Conservation (phyloP, 2,329 filamentous ascomycete species). For the Podosphaera leucotricha region DNA sequence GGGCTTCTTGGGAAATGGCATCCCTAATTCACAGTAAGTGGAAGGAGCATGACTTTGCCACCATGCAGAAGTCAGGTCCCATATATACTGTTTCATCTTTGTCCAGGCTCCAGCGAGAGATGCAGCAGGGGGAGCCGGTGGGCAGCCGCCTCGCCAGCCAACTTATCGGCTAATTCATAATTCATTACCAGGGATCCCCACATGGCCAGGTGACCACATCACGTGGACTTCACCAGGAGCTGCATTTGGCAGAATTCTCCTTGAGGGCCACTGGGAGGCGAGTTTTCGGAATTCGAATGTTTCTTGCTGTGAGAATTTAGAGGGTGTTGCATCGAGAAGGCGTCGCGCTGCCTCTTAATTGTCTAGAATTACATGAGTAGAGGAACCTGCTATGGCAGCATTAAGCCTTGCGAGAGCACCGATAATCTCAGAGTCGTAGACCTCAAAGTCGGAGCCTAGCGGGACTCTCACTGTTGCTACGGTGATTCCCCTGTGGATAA, state of each 20-base stretch:
- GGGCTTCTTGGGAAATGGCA: slow-evolving; percentile 1
- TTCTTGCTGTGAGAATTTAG: background rate
- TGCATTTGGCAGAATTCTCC: background rate
- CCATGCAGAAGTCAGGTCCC: slow-evolving; percentile 1
- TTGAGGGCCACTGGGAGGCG: background rate
- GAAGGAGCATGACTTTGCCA: background rate
- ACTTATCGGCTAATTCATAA: background rate
- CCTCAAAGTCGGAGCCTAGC: background rate
- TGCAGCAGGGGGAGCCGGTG: background rate
- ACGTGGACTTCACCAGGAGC: background rate
- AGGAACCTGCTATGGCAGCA: slow-evolving; percentile 1
- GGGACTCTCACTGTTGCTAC: background rate
- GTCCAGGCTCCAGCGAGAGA: background rate
- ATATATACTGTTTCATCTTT: background rate
- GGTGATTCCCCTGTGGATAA: background rate
- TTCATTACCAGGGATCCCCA: slow-evolving; percentile 1
- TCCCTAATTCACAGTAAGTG: slow-evolving; percentile 1
- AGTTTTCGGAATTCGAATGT: background rate
- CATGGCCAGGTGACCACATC: background rate
- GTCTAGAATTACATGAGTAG: background rate
- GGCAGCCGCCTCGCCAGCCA: slow-evolving; percentile 1
- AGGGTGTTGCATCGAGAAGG: slow-evolving; percentile 1
- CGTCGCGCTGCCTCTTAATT: slow-evolving; percentile 1
- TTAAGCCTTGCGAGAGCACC: background rate
- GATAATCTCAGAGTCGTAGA: background rate